These are phyloP conservation scores for Dictyostelium capitatum DNA, from an alignment of 78 protist genomes.

Conservation along the genomic window DNA sequence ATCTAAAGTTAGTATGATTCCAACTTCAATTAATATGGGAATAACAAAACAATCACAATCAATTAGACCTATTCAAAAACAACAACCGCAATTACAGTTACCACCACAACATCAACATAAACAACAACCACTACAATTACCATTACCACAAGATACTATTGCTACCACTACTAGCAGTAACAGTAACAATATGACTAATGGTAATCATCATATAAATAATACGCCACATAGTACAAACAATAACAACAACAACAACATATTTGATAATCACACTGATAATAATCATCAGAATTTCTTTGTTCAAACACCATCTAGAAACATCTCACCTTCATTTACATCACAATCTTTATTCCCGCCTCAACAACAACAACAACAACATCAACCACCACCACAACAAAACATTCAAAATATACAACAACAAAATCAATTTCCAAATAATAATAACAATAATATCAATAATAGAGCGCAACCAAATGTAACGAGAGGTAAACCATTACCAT, in stretches of 20 bases:
- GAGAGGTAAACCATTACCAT: no score
- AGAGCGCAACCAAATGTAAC: neutral
- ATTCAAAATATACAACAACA: neutral
- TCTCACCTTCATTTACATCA: neutral
- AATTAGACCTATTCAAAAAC: neutral
- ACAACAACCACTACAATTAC: neutral
- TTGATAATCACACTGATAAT: neutral
- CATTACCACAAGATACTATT: neutral
- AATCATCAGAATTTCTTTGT: neutral
- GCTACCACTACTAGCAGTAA: no score
- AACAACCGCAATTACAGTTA: neutral
- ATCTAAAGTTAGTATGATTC: no score
- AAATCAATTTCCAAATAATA: neutral
- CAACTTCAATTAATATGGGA: no score
- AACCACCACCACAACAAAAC: neutral
- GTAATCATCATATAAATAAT: neutral
- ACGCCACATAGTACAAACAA: neutral
- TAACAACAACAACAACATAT: neutral
- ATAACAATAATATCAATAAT: neutral
- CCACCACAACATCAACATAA: neutral
- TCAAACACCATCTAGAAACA: slow-evolving; percentile 16
- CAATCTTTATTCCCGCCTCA: neutral
- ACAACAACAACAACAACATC: neutral
- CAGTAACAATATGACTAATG: no score
- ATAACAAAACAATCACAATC: no score